Evolutionary conservation across 805 yeast species (phyloP), one percentile per base, ranked within the genome.

Genomic region (Maudiozyma turicensis): DNA sequence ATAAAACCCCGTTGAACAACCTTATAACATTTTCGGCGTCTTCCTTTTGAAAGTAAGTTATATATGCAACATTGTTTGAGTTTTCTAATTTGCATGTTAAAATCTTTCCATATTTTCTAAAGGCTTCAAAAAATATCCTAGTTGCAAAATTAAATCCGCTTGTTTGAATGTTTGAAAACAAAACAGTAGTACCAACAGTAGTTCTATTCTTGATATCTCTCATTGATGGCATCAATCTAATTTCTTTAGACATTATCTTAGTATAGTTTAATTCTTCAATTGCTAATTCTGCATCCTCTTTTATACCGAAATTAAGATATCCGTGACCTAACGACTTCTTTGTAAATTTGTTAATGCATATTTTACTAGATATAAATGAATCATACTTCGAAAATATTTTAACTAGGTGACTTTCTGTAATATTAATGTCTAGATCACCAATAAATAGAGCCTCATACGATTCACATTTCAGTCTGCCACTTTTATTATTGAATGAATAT

Each of bases 291-390:
- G 87, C 87, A 47, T 77, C 82, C 8, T 64, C 58, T 42, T 70
- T 69, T 5, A 62, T 65, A 7, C 66, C 64, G 60, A 82, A 83
- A 49, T 84, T 82, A 15, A 84, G 80, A 60, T 84, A 85, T 0
- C 88, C 93, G 64, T 84, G 83, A 2, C 88, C 84, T 49, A 86
- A 66, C 0, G 89, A 77, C 45, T 72, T 66, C 28, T 75, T 75
- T n/a, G 77, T 69, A 33, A 68, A 66, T 29, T 77, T 74, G 55
- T 79, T 78, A 48, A 72, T 67, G 54, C 88, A 80, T 40, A 85
- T 71, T 58, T 82, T 83, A 32, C 80, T 78, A 4, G 85, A 76
- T 11, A 73, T 61, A 13, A 82, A 70, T 0, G 81, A 70, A 8
- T 75, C 71, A 51, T 52, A 73, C 13, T 55, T 55, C 1, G 61